These are phyloP conservation scores for Chlamydomonas applanata DNA, from an alignment of 139 green algal genomes.

Conservation along the genomic window DNA sequence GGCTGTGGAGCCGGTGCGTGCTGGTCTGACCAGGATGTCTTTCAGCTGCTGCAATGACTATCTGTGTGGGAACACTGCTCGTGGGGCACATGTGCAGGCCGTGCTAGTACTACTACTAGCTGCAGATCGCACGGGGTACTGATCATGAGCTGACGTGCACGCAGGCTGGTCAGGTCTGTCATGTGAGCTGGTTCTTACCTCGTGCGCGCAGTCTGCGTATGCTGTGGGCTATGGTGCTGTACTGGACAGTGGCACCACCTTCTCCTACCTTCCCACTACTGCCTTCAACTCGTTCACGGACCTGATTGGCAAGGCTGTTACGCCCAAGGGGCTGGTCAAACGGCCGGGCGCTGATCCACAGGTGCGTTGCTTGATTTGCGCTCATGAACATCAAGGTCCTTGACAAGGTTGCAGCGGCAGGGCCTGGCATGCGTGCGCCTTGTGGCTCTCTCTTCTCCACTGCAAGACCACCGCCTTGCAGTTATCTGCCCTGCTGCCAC, in stretches of 20 bases:
- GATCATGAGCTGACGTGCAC: no score
- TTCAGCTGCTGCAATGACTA: background rate
- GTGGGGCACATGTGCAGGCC: no score
- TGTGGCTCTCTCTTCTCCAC: background rate
- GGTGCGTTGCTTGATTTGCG: conserved; percentile 17
- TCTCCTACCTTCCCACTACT: conserved; percentile 85
- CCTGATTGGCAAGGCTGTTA: conserved; percentile 25
- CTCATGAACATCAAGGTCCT: background rate
- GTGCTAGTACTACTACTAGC: no score
- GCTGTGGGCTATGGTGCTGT: conserved; percentile 83
- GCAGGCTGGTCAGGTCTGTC: no score
- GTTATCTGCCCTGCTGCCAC: background rate
- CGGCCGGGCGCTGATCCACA: conserved; percentile 48
- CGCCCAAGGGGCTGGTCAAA: conserved; percentile 30
- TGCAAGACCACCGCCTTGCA: background rate
- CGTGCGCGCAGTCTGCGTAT: conserved; percentile 23
- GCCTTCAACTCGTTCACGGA: conserved; percentile 64
- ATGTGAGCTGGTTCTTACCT: background rate
- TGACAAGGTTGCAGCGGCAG: no score
- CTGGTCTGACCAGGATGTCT: no score
- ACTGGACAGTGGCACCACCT: conserved; percentile 95
- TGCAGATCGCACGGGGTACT: no score
- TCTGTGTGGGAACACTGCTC: background rate
- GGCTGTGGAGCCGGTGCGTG: conserved; percentile 33
- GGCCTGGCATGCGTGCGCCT: background rate